These are phyloP conservation scores for Stachybotrys echinatus DNA, from an alignment of 2,329 filamentous ascomycete species.

Conservation along the genomic window DNA sequence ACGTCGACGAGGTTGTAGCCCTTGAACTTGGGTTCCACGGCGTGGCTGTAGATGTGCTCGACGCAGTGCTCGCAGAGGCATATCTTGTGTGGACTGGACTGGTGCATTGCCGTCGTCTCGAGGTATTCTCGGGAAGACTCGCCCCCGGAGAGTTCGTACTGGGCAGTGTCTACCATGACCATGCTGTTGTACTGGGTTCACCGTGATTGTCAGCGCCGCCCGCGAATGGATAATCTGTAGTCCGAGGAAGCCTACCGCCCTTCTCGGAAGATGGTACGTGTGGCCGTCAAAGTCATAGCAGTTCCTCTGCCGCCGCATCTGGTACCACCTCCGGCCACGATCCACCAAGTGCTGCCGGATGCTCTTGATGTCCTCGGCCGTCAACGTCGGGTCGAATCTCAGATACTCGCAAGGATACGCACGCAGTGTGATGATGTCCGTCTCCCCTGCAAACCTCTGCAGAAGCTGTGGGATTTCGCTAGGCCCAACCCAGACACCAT, in stretches of 20 bases:
- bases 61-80: conserved; percentile 6
- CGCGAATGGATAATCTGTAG: neutral
- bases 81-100: conserved; percentile 4
- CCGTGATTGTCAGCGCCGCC: neutral
- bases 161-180: conserved; percentile 1
- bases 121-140: neutral
- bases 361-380: neutral
- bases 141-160: neutral
- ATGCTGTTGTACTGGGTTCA: neutral
- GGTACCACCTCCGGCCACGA: conserved; percentile 8
- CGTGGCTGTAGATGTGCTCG: conserved; percentile 3
- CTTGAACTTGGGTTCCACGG: conserved; percentile 4
- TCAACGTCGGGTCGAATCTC: neutral
- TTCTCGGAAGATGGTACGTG: conserved; percentile 2
- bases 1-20: conserved; percentile 5
- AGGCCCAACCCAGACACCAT: conserved; percentile 2
- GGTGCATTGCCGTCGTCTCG: neutral
- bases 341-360: conserved; percentile 7
- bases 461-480: neutral
- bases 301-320: conserved; percentile 1
- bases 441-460: conserved; percentile 8
- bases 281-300: conserved; percentile 8
- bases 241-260: neutral
- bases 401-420: conserved; percentile 9
- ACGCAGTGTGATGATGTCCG: conserved; percentile 3